These are phyloP conservation scores for Nicotiana paniculata DNA, from an alignment of 257 asterid species.

Conservation along the genomic window DNA sequence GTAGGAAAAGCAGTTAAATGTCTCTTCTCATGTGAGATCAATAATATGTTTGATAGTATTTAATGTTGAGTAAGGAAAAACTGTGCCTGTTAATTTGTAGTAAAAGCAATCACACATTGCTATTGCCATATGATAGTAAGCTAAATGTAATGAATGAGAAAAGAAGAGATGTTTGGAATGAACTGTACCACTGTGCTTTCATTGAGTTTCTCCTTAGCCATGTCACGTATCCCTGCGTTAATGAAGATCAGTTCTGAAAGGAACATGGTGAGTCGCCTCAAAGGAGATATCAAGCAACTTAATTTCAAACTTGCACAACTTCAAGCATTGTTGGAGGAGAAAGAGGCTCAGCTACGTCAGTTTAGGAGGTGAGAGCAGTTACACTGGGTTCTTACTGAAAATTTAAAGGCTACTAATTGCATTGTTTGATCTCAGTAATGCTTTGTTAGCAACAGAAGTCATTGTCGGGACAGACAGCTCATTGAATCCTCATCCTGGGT, in stretches of 20 bases:
- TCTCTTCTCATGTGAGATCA: too few relatives aligned
- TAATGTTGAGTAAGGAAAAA: too few relatives aligned
- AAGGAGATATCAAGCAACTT: slow-evolving; percentile 75
- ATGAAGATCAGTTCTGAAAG: slow-evolving; percentile 84
- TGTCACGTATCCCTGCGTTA: slow-evolving; percentile 85
- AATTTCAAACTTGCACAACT: slow-evolving; percentile 63
- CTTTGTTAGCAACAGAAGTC: slow-evolving; percentile 17
- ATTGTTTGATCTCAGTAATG: slow-evolving; percentile 28
- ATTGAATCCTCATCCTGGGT: slow-evolving; percentile 16
- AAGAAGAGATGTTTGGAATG: too few relatives aligned
- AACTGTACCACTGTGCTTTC: background rate
- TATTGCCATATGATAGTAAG: too few relatives aligned
- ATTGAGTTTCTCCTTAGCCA: slow-evolving; percentile 62
- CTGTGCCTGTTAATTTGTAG: too few relatives aligned
- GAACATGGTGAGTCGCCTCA: slow-evolving; percentile 58
- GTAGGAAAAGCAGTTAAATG: too few relatives aligned
- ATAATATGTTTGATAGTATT: too few relatives aligned
- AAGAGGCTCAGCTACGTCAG: slow-evolving; percentile 47
- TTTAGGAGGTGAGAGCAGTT: slow-evolving; percentile 47
- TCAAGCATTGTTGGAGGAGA: slow-evolving; percentile 64
- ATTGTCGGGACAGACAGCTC: slow-evolving; percentile 20
- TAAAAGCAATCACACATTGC: too few relatives aligned
- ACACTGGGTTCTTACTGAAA: slow-evolving; percentile 10
- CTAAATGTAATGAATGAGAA: too few relatives aligned
- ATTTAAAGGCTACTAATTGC: slow-evolving; percentile 14